These are phyloP conservation scores for Pseudogymnoascus sp. DNA, from an alignment of 2,329 filamentous ascomycete species.

Conservation along the genomic window DNA sequence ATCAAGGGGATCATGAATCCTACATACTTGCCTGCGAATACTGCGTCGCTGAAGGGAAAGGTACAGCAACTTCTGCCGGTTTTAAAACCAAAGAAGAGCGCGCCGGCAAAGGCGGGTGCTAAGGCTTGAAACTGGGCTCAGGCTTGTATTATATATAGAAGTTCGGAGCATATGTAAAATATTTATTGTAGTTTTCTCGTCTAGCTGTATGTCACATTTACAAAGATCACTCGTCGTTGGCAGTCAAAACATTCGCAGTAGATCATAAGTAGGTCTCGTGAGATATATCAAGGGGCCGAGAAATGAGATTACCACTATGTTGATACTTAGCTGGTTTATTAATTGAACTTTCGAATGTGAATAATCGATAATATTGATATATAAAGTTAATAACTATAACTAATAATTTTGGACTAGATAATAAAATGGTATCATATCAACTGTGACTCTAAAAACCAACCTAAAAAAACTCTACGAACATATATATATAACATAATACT, in stretches of 20 bases:
- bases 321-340: background rate
- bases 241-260: background rate
- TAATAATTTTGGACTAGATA: background rate
- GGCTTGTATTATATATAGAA: constrained; percentile 12
- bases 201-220: background rate
- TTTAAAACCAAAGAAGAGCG: constrained; percentile 4
- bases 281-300: background rate
- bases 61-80: constrained; percentile 24
- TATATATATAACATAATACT: background rate
- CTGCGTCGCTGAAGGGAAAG: constrained; percentile 26
- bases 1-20: constrained; percentile 26
- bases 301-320: background rate
- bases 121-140: background rate
- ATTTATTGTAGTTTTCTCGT: background rate
- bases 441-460: background rate
- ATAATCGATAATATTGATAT: background rate
- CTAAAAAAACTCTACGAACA: background rate
- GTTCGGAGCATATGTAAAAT: constrained; percentile 8
- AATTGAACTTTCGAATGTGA: background rate
- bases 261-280: background rate
- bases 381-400: background rate
- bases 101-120: background rate
- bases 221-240: background rate
- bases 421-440: background rate
- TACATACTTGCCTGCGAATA: constrained; percentile 28